Percentiles rank a stretch among this genome's conserved stretches.
Conservation (phyloP, 139 green algal genomes). For the Parachlorella kessleri region DNA sequence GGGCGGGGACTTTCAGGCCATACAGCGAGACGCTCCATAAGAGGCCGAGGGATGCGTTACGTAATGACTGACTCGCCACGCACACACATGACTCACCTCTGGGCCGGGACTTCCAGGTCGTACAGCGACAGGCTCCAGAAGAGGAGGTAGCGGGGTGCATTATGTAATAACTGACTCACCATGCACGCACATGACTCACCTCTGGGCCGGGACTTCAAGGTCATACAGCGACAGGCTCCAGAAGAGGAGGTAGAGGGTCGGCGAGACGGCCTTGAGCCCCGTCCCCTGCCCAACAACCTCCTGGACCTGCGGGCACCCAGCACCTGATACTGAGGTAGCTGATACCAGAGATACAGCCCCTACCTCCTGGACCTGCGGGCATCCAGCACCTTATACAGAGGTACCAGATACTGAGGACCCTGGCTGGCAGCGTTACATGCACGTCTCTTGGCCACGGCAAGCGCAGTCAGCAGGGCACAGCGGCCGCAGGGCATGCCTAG, state of each 20-base stretch:
- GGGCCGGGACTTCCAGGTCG: constrained; percentile 68
- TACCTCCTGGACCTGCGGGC: no score
- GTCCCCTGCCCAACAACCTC: constrained; percentile 24
- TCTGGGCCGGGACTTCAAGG: constrained; percentile 59
- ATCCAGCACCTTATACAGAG: no score
- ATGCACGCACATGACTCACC: no score
- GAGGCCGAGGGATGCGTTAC: constrained; percentile 75
- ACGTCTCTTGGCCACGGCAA: no score
- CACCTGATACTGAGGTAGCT: neutral
- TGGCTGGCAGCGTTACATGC: no score
- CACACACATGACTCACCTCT: no score
- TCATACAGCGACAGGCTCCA: constrained; percentile 76
- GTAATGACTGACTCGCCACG: no score
- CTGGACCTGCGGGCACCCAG: constrained; percentile 14
- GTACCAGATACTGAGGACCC: no score
- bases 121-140: constrained; percentile 79
- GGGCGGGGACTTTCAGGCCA: constrained; percentile 67
- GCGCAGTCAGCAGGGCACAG: no score
- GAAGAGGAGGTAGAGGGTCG: constrained; percentile 74
- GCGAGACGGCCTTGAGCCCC: constrained; percentile 52
- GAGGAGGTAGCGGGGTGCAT: constrained; percentile 70
- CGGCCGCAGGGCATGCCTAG: no score
- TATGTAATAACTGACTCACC: no score
- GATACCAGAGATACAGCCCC: no score
- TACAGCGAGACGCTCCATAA: constrained; percentile 79